Evolutionary conservation across 2,329 filamentous ascomycete species (phyloP), one percentile per base, ranked within the genome.

Genomic region (Aureobasidium sp.): DNA sequence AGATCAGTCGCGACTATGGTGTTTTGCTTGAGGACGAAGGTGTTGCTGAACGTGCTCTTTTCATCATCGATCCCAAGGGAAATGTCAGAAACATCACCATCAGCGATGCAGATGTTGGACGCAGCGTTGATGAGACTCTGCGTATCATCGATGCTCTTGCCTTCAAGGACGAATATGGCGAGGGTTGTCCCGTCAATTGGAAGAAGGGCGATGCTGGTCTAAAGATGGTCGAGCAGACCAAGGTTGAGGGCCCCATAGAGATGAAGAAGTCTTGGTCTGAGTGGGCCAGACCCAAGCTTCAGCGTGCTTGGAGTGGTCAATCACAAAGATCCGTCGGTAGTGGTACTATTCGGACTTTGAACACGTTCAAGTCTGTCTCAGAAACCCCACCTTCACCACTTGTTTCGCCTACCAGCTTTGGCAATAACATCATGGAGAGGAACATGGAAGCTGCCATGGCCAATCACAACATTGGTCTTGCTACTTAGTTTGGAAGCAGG

Each of bases 1-100:
- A 78, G 71, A 78, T 87, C 67, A 80, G 81, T 63, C 80, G 81
- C 68, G 80, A 79, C 74, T 87, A 87, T 71, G 84, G 84, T 63
- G 84, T 87, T 10, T 75, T 87, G 67, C 78, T 86, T 62, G 84
- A 87, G 74, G 82, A 86, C 26, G 81, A 84, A 71, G 85, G 85
- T 39, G 78, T 87, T 63, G 83, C 84, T 13, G 80, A 87, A 63
- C 79, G 85, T 26, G 85, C 84, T 5, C 77, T 87, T 50, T 87
- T 87, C 77, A 79, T 87, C 74, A 86, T 87, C 68, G 85, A 87
- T 71, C 84, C 84, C 64, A 81, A 82, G 72, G 84, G 84, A 61
- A 73, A 79, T 32, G 76, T 87, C 29, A 75, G 84, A 65, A 67
- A 84, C 78, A 84, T 87, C 72, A 86, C 84, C 65, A 77, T 87